Evolutionary conservation across 2,329 filamentous ascomycete species (phyloP).

Genomic region (Diaporthe caulivora): DNA sequence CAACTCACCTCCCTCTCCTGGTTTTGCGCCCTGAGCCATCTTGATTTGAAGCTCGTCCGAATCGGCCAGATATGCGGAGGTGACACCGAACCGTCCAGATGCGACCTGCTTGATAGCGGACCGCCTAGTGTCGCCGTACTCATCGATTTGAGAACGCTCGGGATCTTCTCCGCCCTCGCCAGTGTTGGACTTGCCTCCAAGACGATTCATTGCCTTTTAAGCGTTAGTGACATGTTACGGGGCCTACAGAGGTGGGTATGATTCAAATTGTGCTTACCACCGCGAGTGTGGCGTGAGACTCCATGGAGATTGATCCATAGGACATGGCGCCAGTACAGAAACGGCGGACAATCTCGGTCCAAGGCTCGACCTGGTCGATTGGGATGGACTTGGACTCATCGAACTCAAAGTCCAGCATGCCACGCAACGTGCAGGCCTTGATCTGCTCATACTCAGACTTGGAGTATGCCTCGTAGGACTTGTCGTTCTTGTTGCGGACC

Average conservation of each 20-base stretch:
- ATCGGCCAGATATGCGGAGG: conserved; percentile 92
- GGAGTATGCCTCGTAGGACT: conserved; percentile 97
- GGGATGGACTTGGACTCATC: conserved; percentile 87
- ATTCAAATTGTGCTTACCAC: conserved; percentile 56
- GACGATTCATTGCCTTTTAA: conserved; percentile 87
- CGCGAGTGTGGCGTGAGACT: conserved; percentile 94
- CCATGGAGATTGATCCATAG: conserved; percentile 98
- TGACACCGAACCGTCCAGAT: conserved; percentile 95
- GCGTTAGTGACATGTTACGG: not conserved
- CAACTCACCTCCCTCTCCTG: conserved; percentile 96
- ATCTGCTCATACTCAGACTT: conserved; percentile 94
- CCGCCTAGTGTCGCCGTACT: conserved; percentile 96
- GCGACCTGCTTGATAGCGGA: conserved; percentile 98
- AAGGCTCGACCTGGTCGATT: conserved; percentile 96
- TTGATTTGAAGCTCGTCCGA: conserved; percentile 98
- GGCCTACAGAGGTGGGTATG: not conserved
- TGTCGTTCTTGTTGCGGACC: conserved; percentile 96
- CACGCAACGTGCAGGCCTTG: conserved; percentile 94
- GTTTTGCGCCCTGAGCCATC: conserved; percentile 99
- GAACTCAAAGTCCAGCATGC: conserved; percentile 95
- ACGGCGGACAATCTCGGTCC: conserved; percentile 96
- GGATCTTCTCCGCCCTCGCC: conserved; percentile 97
- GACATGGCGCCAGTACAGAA: conserved; percentile 99
- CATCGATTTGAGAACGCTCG: conserved; percentile 86
- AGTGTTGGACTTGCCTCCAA: conserved; percentile 97